Conservation (phyloP, 1,139 yeast species). For the Wickerhamomyces sp. region DNA sequence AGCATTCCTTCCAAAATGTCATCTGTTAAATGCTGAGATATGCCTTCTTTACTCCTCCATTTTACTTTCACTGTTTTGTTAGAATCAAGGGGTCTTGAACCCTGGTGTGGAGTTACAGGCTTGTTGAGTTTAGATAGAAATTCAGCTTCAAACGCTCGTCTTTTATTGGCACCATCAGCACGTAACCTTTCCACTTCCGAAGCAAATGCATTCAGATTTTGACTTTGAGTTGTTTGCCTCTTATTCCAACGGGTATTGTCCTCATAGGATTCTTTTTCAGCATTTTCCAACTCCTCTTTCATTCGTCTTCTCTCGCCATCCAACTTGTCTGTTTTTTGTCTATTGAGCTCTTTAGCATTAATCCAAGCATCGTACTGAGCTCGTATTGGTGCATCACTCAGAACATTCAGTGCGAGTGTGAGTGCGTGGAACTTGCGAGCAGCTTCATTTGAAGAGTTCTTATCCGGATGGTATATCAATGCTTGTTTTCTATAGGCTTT, state of each 20-base stretch:
- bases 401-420: conserved; percentile 82
- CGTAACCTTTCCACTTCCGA: conserved; percentile 18
- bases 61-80: conserved; percentile 13
- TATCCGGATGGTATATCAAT: conserved; percentile 83
- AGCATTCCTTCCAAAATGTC: conserved; percentile 20
- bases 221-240: conserved; percentile 7
- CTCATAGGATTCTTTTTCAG: conserved; percentile 12
- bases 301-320: conserved; percentile 14
- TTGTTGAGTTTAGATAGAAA: conserved; percentile 4
- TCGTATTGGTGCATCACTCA: conserved; percentile 81
- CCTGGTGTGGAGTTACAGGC: too few relatives aligned
- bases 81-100: neutral
- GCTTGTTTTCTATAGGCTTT: conserved; percentile 87
- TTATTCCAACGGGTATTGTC: conserved; percentile 9
- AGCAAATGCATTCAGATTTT: conserved; percentile 8
- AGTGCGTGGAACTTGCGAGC: conserved; percentile 73
- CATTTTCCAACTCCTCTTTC: conserved; percentile 20
- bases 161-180: conserved; percentile 18
- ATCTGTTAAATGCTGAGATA: conserved; percentile 15
- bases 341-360: conserved; percentile 5
- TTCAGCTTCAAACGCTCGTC: conserved; percentile 13
- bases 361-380: conserved; percentile 72
- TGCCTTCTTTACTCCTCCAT: conserved; percentile 20
- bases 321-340: conserved; percentile 8
- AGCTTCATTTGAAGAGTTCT: conserved; percentile 80